Base-by-base conservation (phyloP, 2,329 filamentous ascomycete species). In the Parascedosporium putredinis region DNA sequence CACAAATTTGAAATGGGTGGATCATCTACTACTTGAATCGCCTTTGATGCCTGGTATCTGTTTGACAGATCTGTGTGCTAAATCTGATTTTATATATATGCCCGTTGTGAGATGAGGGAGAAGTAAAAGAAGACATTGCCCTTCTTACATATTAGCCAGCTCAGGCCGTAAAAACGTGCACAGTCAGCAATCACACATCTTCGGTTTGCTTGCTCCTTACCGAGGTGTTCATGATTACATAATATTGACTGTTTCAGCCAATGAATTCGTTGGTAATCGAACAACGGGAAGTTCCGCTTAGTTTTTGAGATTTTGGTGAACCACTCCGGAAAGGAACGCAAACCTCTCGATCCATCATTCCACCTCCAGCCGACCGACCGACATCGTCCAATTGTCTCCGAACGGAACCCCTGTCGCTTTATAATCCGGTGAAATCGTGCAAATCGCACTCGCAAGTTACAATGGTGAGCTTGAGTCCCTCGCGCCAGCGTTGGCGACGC, bases 401-500 rank as follows among this genome's bases (percentile, higher is more conserved):
- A 31, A 42, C n/a, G 23, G 16, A 42, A 29, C 47, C 8, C 8
- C 16, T 20, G 20, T 23, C 34, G 9, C 7, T 43, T 23, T 43
- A 23, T 8, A 29, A 23, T 20, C 25, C 12, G 36, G 31, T 18
- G 36, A 52, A 33, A 46, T 49, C 43, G 29, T 45, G 51, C 52
- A 53, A n/a, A 53, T 53, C 33, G 50, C 52, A 50, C 52, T 29
- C 20, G 50, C 9, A 14, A 49, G 45, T 55, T 70, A 76, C 65
- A 70, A 86, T 85, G 81, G 76, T 84, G 72, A 68, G 74, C 65
- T 50, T 42, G 20, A 22, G 20, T 22, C 16, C 12, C 38, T 42
- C 20, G 38, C 38, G 38, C 18, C 10, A 20, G 18, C 38, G 16
- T 20, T 20, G 1, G 38, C 20, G 38, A n/a, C n/a, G n/a, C n/a